Base-by-base conservation (phyloP, 495 filamentous ascomycete species). In the Venustampulla echinocandica region DNA sequence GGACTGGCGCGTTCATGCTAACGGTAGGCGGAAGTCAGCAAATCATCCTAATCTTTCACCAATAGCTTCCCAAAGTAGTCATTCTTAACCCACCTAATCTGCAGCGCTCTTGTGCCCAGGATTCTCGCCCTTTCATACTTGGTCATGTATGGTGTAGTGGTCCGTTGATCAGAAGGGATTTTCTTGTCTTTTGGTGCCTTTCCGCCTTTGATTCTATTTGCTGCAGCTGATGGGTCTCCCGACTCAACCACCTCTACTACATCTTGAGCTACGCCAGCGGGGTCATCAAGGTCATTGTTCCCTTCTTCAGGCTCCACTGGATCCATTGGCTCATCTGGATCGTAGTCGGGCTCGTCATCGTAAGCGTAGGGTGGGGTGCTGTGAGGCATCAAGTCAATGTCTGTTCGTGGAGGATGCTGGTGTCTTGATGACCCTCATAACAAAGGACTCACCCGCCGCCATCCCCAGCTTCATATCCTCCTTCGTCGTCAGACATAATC, bases 141-240 rank as follows among this genome's bases (percentile, higher is more conserved):
- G 56, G 92, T 98, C 89, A 98, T 93, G 73, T 95, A 98, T 4
- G 92, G 93, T 34, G 92, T 98, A 1, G 93, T 97, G 5, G 77
- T 81, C 54, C 92, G 79, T 70, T 92, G 75, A 44, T 94, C 88
- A 52, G 87, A 82, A 23, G 88, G 77, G 34, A 98, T 85, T 67
- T 85, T 90, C 74, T 92, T 96, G 62, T 87, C 84, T 61, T 86
- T 86, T 51, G 79, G 64, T 52, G 79, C 81, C 58, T 69, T 72
- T n/a, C n/a, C n/a, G 21, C 68, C 69, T 42, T 69, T 74, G 34
- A 64, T 63, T 42, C 56, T 61, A 38, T 73, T 75, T 14, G 77
- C 79, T 17, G 77, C 76, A 30, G 84, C 81, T 44, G 79, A 81
- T 18, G 84, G 80, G 57, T 94, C 90, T 32, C 83, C 85, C 5